phyloP scores from a whole-genome alignment of 192 early-diverging fungal genomes.

The Entomortierella beljakovae region DNA sequence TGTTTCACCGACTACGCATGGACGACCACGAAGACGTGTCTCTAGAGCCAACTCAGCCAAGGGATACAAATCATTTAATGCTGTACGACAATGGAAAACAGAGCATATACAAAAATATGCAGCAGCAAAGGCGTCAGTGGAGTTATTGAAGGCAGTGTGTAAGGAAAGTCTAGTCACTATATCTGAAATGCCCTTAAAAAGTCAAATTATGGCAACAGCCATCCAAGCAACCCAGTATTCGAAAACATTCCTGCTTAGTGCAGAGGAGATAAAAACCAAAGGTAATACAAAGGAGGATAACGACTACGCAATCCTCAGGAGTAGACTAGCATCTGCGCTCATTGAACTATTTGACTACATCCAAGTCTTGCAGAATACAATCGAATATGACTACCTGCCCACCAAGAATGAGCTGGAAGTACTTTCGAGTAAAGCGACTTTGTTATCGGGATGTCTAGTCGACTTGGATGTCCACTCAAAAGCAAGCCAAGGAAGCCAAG shows the following conservation, averaged over 20 bases:
- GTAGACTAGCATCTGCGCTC: constrained; percentile 14
- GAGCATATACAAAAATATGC: constrained; percentile 33
- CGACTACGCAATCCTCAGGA: constrained; percentile 7
- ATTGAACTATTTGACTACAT: constrained; percentile 25
- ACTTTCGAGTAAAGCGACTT: constrained; percentile 24
- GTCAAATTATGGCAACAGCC: constrained; percentile 17
- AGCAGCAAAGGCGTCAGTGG: constrained; percentile 24
- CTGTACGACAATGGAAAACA: constrained; percentile 38
- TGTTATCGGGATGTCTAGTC: constrained; percentile 16
- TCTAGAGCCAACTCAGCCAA: constrained; percentile 43
- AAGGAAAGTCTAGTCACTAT: constrained; percentile 31
- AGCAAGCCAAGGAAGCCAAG: constrained; percentile 3
- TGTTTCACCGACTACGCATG: constrained; percentile 5
- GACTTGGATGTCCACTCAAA: constrained; percentile 35
- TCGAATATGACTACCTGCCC: background rate
- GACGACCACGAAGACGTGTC: constrained; percentile 26
- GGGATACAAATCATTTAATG: constrained; percentile 52
- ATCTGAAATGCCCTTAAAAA: background rate
- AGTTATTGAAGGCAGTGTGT: constrained; percentile 27
- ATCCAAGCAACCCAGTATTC: constrained; percentile 19
- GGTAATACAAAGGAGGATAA: constrained; percentile 32
- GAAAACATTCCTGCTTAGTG: constrained; percentile 32
- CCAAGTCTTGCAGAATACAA: constrained; percentile 13
- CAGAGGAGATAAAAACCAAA: constrained; percentile 25
- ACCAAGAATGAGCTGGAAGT: constrained; percentile 11